phyloP scores from a whole-genome alignment of 1,284 basidiomycete genomes.

The Porodaedalea pini region DNA sequence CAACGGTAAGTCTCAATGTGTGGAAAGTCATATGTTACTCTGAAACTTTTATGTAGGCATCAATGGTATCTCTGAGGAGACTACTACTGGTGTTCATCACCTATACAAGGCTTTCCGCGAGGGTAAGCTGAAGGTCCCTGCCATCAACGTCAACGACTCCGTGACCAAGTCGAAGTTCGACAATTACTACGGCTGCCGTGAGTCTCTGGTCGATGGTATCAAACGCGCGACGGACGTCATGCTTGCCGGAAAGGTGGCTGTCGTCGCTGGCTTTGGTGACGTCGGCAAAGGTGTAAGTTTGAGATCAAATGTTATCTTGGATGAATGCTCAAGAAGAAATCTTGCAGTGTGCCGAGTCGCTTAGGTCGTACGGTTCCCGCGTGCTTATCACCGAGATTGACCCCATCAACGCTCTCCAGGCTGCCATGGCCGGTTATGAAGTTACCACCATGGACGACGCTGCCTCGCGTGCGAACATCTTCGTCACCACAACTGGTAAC shows the following conservation, averaged over 20 bases:
- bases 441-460: slow-evolving; percentile 99
- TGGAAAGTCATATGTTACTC: slow-evolving; percentile 4
- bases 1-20: slow-evolving; percentile 42
- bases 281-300: slow-evolving; percentile 93
- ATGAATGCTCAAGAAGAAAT: slow-evolving; percentile 16
- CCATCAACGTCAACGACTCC: slow-evolving; percentile 99
- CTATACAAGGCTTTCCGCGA: slow-evolving; percentile 97
- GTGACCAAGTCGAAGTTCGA: slow-evolving; percentile 99
- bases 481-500: slow-evolving; percentile 99
- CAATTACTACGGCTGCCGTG: slow-evolving; percentile 96
- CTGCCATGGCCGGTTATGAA: slow-evolving; percentile 99
- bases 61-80: slow-evolving; percentile 97
- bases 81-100: slow-evolving; percentile 99
- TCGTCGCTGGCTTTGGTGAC: slow-evolving; percentile 98
- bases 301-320: slow-evolving; percentile 10
- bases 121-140: slow-evolving; percentile 94
- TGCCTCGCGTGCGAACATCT: slow-evolving; percentile 84
- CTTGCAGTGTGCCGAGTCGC: slow-evolving; percentile 89
- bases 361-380: slow-evolving; percentile 94
- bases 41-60: slow-evolving; percentile 50
- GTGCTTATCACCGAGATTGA: slow-evolving; percentile 98
- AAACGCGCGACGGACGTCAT: slow-evolving; percentile 99
- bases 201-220: slow-evolving; percentile 99
- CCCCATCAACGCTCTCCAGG: slow-evolving; percentile 99
- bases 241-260: slow-evolving; percentile 98